Evolutionary conservation across 2,329 filamentous ascomycete species (phyloP).

Genomic region (Diaporthe humulicola): DNA sequence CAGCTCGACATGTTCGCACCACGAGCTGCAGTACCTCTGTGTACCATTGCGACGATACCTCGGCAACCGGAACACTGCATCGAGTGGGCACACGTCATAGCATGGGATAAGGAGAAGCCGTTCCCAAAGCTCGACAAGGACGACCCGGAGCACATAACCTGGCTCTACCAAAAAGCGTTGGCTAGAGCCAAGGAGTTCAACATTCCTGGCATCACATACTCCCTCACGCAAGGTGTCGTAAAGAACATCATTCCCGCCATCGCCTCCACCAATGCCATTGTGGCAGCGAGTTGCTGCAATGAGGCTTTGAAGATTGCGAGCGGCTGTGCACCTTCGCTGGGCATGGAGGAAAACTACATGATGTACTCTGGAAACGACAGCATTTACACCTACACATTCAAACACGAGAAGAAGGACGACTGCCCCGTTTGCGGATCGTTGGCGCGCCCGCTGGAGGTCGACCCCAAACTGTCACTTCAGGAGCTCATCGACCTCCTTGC

Average conservation of each 20-base stretch:
- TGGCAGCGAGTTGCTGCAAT: constrained; percentile 95
- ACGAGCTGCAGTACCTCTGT: constrained; percentile 95
- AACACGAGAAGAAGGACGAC: constrained; percentile 92
- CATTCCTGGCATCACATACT: constrained; percentile 93
- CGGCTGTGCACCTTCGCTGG: constrained; percentile 82
- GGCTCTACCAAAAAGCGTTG: constrained; percentile 90
- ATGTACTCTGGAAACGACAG: constrained; percentile 98
- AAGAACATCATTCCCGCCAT: constrained; percentile 99
- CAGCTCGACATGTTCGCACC: constrained; percentile 99
- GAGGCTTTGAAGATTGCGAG: constrained; percentile 96
- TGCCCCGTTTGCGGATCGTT: constrained; percentile 93
- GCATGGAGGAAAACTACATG: constrained; percentile 92
- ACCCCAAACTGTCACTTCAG: constrained; percentile 79
- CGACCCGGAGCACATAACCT: constrained; percentile 96
- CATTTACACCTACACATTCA: constrained; percentile 98
- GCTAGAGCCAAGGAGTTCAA: constrained; percentile 87
- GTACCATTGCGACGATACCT: constrained; percentile 95
- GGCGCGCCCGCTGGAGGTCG: constrained; percentile 80
- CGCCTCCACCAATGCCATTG: constrained; percentile 96
- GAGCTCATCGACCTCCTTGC: constrained; percentile 90
- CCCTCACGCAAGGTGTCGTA: constrained; percentile 95
- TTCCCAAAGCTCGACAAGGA: constrained; percentile 93
- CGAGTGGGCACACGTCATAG: constrained; percentile 98
- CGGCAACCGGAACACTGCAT: constrained; percentile 98
- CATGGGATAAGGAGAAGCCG: constrained; percentile 89